Base-by-base conservation (phyloP, 2,329 filamentous ascomycete genomes). In the Gnomoniopsis smithogilvyi region DNA sequence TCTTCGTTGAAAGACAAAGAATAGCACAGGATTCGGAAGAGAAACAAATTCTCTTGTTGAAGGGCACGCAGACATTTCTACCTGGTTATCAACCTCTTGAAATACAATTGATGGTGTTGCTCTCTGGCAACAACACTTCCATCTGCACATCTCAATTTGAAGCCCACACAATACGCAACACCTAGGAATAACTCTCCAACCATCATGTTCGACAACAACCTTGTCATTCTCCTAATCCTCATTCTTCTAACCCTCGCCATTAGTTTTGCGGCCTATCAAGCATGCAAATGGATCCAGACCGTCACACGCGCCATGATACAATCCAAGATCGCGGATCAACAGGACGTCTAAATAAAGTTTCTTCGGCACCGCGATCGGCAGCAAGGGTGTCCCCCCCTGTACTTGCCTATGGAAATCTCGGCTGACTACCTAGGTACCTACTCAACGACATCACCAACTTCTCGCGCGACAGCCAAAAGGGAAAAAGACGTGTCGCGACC, bases 161-260 rank as follows among this genome's bases (percentile, higher is more conserved):
- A n/a, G n/a, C n/a, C n/a, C n/a, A n/a, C n/a, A n/a, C n/a, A n/a
- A n/a, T n/a, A n/a, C n/a, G 8, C 26, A 30, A 8, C 26, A 30
- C 26, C 26, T 30, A 8, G 8, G 4, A 30, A 4, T 8, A 4
- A 30, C 8, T 30, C 8, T 4, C 26, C 26, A 30, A 8, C 21
- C 19, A 33, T 21, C 12, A 62, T 62, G 60, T 48, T 56, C 2
- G 60, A 62, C 60, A 49, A 56, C 36, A 70, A 70, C 62, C 64
- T 65, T 3, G 64, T 61, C 12, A 67, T 74, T 56, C 68, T 66
- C 21, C 41, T 74, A 8, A 60, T 68, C 1, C 60, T 75, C 22
- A 43, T 71, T 45, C 56, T 69, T 55, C 38, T 72, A 19, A 49
- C 69, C 48, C 15, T 62, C 2, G 46, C 64, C 46, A 52, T 67